Conservation (phyloP, 2,329 filamentous ascomycete genomes). For the Stachybotrys chlorohalonatus region DNA sequence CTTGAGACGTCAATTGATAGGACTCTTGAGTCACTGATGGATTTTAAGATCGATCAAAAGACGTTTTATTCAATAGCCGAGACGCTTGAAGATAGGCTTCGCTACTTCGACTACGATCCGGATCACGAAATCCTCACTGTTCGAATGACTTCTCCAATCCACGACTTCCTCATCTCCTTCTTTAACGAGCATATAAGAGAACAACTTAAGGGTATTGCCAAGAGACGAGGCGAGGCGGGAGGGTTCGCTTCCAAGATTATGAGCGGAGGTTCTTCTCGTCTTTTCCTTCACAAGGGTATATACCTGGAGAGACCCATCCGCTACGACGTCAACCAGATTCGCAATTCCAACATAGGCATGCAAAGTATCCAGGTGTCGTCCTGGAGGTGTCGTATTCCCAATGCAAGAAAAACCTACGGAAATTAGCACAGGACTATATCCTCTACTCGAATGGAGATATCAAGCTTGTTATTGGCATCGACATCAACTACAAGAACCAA, state of each 20-base stretch:
- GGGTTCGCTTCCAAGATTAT: background rate
- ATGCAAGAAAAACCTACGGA: constrained; percentile 7
- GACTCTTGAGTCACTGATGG: background rate
- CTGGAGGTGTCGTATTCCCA: constrained; percentile 10
- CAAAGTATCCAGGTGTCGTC: constrained; percentile 7
- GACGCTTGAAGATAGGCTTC: constrained; percentile 1
- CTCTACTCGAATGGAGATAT: constrained; percentile 8
- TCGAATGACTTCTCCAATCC: constrained; percentile 5
- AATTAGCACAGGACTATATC: constrained; percentile 10
- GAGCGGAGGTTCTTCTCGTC: constrained; percentile 1
- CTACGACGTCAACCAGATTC: constrained; percentile 7
- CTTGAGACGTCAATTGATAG: background rate
- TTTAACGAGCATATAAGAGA: background rate
- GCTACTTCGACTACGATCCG: constrained; percentile 4
- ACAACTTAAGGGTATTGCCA: background rate
- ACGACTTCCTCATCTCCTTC: constrained; percentile 2
- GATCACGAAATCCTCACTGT: background rate
- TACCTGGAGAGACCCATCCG: background rate
- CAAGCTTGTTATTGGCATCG: constrained; percentile 9
- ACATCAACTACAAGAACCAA: constrained; percentile 5
- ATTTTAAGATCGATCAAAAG: background rate
- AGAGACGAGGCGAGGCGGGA: background rate
- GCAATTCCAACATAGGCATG: constrained; percentile 5
- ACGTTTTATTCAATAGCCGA: background rate
- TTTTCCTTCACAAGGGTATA: background rate